A percentile compares a stretch with the other conserved stretches of the same genome.
These are phyloP conservation scores for Aspergillus oerlinghausenensis DNA, from an alignment of 2,329 filamentous ascomycete species.

Conservation along the genomic window DNA sequence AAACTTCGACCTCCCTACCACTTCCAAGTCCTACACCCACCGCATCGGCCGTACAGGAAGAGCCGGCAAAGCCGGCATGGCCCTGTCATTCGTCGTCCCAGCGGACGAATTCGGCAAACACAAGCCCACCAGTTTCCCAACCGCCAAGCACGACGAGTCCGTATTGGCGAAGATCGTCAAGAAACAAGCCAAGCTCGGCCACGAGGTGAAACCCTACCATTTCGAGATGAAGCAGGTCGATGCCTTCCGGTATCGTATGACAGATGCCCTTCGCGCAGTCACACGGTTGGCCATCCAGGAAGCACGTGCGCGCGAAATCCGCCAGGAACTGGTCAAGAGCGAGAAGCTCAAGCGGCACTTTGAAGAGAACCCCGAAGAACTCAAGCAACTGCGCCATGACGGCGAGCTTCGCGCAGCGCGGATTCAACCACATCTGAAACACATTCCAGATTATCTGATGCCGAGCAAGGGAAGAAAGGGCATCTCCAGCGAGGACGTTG, in stretches of 20 bases:
- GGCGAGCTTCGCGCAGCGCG: conserved; percentile 77
- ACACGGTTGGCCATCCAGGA: conserved; percentile 87
- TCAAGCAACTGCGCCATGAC: conserved; percentile 85
- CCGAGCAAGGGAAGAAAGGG: conserved; percentile 71
- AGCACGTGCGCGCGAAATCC: conserved; percentile 79
- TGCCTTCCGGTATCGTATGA: conserved; percentile 90
- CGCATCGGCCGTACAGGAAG: conserved; percentile 90
- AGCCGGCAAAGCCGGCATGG: conserved; percentile 87
- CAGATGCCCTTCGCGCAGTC: conserved; percentile 83
- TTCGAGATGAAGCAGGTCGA: conserved; percentile 95
- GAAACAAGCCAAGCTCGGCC: conserved; percentile 71
- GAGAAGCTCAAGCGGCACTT: conserved; percentile 95
- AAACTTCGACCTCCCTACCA: conserved; percentile 91
- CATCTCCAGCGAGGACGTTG: conserved; percentile 61
- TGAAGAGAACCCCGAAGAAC: conserved; percentile 89
- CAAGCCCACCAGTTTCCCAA: conserved; percentile 72
- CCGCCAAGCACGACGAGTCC: conserved; percentile 77
- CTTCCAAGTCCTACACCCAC: conserved; percentile 92
- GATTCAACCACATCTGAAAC: conserved; percentile 83
- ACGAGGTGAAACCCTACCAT: conserved; percentile 81
- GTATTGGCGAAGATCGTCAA: conserved; percentile 74
- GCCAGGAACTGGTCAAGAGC: conserved; percentile 84
- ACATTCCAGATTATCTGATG: conserved; percentile 90
- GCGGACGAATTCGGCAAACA: conserved; percentile 80
- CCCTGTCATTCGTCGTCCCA: conserved; percentile 90